Percentiles rank a stretch among this genome's conserved stretches.
Conservation (phyloP, 2,329 filamentous ascomycete genomes). For the Akanthomyces muscarius region DNA sequence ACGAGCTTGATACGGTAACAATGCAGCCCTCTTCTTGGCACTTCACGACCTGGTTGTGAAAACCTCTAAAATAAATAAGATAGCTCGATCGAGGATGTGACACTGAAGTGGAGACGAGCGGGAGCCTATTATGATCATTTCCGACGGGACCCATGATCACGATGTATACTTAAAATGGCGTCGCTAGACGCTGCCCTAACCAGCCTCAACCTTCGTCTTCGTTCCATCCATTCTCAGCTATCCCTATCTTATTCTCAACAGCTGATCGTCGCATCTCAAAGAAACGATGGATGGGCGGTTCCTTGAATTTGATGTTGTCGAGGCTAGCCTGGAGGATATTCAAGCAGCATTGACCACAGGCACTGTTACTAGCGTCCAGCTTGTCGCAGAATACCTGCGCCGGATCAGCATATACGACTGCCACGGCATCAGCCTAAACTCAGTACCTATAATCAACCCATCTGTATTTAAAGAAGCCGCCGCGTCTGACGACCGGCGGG, state of each 20-base stretch:
- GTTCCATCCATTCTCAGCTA: no score
- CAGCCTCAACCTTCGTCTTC: no score
- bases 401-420: slow-evolving; percentile 27
- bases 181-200: neutral
- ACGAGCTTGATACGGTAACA: no score
- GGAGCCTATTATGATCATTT: slow-evolving; percentile 2
- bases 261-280: neutral
- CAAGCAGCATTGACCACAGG: slow-evolving; percentile 21
- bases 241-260: neutral
- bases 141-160: neutral
- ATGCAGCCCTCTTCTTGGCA: neutral
- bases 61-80: neutral
- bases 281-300: neutral
- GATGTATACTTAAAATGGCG: neutral
- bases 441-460: slow-evolving; percentile 26
- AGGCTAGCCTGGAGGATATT: slow-evolving; percentile 26
- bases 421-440: slow-evolving; percentile 25
- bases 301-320: slow-evolving; percentile 22
- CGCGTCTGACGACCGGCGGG: slow-evolving; percentile 27
- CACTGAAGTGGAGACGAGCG: neutral
- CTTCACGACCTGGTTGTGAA: neutral
- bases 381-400: slow-evolving; percentile 26
- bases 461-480: slow-evolving; percentile 27
- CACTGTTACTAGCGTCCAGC: slow-evolving; percentile 26
- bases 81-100: neutral